These are phyloP conservation scores for Leishmania braziliensis DNA, from an alignment of 208 protist genomes.

Conservation along the genomic window DNA sequence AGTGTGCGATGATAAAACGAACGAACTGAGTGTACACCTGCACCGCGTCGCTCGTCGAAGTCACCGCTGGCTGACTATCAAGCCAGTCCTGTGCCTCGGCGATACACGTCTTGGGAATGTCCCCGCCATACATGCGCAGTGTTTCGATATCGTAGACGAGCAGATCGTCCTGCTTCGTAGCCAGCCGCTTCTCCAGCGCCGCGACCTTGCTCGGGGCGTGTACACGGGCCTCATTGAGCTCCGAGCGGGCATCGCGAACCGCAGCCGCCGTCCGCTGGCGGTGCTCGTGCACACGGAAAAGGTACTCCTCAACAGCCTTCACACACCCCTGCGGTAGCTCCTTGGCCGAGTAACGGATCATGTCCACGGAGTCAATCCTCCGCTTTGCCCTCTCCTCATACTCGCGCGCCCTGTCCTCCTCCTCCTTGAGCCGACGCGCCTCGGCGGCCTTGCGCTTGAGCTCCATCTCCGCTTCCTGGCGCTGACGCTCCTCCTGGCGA, in stretches of 20 bases:
- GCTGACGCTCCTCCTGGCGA: slow-evolving; percentile 5
- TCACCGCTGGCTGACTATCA: slow-evolving; percentile 5
- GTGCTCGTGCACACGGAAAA: slow-evolving; percentile 40
- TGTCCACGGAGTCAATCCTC: slow-evolving; percentile 20
- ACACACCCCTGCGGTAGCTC: slow-evolving; percentile 37
- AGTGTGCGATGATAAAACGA: slow-evolving; percentile 30
- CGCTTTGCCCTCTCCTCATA: slow-evolving; percentile 19
- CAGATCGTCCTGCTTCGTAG: slow-evolving; percentile 17
- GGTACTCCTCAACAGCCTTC: slow-evolving; percentile 33
- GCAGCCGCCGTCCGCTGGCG: slow-evolving; percentile 7
- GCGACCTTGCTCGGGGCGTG: slow-evolving; percentile 18
- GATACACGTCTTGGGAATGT: slow-evolving; percentile 53
- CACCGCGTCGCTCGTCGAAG: slow-evolving; percentile 22
- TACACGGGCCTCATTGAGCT: slow-evolving; percentile 55
- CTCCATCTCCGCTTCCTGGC: slow-evolving; percentile 9
- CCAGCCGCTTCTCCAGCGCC: slow-evolving; percentile 28
- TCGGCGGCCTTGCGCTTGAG: not conserved
- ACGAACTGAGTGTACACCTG: slow-evolving; percentile 28
- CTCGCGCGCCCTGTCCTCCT: slow-evolving; percentile 10
- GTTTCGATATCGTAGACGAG: slow-evolving; percentile 31
- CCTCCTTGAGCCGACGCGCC: not conserved
- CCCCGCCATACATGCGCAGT: slow-evolving; percentile 34
- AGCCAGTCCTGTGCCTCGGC: slow-evolving; percentile 28
- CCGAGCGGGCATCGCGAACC: slow-evolving; percentile 38
- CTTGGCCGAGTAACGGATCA: slow-evolving; percentile 28